These are phyloP conservation scores for Amanita phalloides DNA, from an alignment of 768 basidiomycete genomes.

Conservation along the genomic window DNA sequence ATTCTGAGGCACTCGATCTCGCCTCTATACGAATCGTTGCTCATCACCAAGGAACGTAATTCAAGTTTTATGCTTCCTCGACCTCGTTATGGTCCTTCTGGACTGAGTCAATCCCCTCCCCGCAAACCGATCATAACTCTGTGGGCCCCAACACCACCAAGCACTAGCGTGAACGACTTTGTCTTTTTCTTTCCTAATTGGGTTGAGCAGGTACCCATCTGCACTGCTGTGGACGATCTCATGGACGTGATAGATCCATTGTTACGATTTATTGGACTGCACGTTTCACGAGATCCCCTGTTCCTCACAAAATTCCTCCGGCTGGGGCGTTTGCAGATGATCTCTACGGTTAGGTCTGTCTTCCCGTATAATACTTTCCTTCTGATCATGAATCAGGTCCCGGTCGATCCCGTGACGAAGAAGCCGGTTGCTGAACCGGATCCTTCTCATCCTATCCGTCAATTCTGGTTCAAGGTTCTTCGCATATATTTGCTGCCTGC, in stretches of 20 bases:
- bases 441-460: conserved; percentile 46
- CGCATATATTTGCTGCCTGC: conserved; percentile 80
- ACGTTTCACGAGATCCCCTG: conserved; percentile 68
- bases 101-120: conserved; percentile 37
- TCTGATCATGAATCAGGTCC: conserved; percentile 20
- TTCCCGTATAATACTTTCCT: neutral
- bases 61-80: conserved; percentile 54
- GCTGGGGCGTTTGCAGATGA: conserved; percentile 58
- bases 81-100: conserved; percentile 49
- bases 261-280: conserved; percentile 69
- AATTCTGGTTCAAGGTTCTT: conserved; percentile 79
- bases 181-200: conserved; percentile 90
- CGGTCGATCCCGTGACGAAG: conserved; percentile 52
- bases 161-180: conserved; percentile 64
- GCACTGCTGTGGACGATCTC: conserved; percentile 56
- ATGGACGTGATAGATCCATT: conserved; percentile 69
- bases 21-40: conserved; percentile 47
- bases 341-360: conserved; percentile 32
- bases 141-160: conserved; percentile 72
- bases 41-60: conserved; percentile 49
- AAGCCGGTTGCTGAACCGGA: conserved; percentile 44
- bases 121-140: conserved; percentile 64
- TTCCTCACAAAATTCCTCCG: conserved; percentile 76
- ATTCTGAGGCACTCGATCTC: conserved; percentile 59
- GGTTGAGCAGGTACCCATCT: conserved; percentile 59